Evolutionary conservation across 2,329 filamentous ascomycete species (phyloP), one percentile per base, ranked within the genome.

Genomic region (Eurotiales sp.): DNA sequence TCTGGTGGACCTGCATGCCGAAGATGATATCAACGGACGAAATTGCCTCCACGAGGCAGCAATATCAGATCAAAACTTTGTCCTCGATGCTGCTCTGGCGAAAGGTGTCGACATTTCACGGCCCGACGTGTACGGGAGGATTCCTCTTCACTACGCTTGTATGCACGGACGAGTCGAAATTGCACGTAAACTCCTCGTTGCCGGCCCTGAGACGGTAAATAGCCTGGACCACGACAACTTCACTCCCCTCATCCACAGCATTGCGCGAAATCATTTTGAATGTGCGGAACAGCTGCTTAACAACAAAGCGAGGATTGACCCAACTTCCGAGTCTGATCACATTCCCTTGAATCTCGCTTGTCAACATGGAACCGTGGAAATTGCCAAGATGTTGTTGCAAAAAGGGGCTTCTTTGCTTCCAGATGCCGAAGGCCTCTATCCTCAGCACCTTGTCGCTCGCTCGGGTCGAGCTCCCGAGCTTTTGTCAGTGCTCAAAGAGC

Each of bases 21-120:
- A 95, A 61, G 93, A 99, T 66, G 91, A 96, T 62, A 97, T 99
- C 68, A 99, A 97, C 62, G 92, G 96, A 72, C 82, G 93, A 36
- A 99, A 96, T 63, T 96, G 91, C 64, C 77, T 99, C 42, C 93
- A 99, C 62, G 93, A 97, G 71, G 89, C 93, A n/a, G 87, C 91
- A 1, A 96, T 97, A 47, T 95, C 95, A 55, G 91, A 91, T 17
- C 91, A 91, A 62, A 73, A 81, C 8, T 85, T 88, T 59, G 87
- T 96, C 25, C 75, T 97, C 53, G 76, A 82, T 46, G 84, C 87
- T 57, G 91, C 87, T 3, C 75, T 99, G n/a, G 75, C 80, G 1
- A 83, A 81, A 41, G 83, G 82, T 4, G 90, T 96, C 29, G 84
- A 91, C 56, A 84, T 90, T 21, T 84, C 84, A 51, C 81, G 88